Conservation (phyloP, 1,139 yeast species). For the Kodamaea ohmeri region DNA sequence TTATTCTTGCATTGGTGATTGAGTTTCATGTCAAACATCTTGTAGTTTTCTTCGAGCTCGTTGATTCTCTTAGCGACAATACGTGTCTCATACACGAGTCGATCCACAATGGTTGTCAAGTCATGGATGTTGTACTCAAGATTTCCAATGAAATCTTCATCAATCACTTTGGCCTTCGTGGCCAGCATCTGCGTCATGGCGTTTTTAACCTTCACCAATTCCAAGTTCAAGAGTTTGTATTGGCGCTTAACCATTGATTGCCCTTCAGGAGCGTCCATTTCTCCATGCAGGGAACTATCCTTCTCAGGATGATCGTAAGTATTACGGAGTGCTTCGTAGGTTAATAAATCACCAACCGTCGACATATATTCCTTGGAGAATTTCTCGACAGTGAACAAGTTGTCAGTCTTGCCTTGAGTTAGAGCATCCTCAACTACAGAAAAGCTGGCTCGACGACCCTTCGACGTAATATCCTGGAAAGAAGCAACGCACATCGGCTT, state of each 20-base stretch:
- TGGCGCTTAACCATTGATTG: conserved; percentile 21
- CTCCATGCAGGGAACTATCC: not conserved
- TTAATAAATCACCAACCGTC: conserved; percentile 20
- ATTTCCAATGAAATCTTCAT: conserved; percentile 31
- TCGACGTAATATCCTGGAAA: not conserved
- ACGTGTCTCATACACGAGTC: conserved; percentile 77
- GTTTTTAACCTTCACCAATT: conserved; percentile 30
- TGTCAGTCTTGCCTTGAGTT: conserved; percentile 12
- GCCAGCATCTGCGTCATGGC: conserved; percentile 29
- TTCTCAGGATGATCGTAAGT: conserved; percentile 1
- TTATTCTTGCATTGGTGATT: conserved; percentile 29
- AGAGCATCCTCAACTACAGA: conserved; percentile 43
- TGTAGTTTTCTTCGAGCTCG: conserved; percentile 72
- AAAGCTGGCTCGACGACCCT: conserved; percentile 36
- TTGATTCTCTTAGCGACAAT: conserved; percentile 68
- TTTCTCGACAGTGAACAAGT: conserved; percentile 23
- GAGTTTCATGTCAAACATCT: conserved; percentile 43
- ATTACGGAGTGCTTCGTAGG: conserved; percentile 13
- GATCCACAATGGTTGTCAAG: conserved; percentile 67
- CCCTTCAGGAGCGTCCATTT: conserved; percentile 2
- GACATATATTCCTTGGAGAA: conserved; percentile 24
- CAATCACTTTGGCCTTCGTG: conserved; percentile 30
- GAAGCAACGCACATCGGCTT: not conserved
- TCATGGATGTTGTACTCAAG: conserved; percentile 56
- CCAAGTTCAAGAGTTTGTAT: conserved; percentile 32